These are phyloP conservation scores for Wickerhamiella cacticola DNA, from an alignment of 805 yeast species.

Conservation along the genomic window DNA sequence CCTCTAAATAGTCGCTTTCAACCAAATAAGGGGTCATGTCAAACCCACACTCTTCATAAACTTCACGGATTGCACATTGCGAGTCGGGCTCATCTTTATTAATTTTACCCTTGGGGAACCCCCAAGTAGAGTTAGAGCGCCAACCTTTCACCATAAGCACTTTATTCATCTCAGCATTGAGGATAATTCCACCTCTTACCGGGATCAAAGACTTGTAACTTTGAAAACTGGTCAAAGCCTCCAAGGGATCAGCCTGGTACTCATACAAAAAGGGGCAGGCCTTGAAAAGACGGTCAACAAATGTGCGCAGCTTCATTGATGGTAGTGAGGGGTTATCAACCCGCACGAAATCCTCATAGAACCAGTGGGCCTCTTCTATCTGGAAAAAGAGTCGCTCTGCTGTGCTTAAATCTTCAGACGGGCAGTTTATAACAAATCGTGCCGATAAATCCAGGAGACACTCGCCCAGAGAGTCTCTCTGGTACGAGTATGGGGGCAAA, in stretches of 20 bases:
- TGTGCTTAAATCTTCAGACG: slow-evolving; percentile 76
- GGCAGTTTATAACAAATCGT: slow-evolving; percentile 82
- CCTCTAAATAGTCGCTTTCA: slow-evolving; percentile 63
- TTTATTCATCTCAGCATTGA: slow-evolving; percentile 58
- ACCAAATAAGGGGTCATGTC: slow-evolving; percentile 59
- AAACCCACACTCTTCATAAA: slow-evolving; percentile 85
- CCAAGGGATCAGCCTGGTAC: slow-evolving; percentile 30
- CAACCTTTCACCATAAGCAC: slow-evolving; percentile 73
- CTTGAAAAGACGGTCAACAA: slow-evolving; percentile 67
- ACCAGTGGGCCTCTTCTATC: slow-evolving; percentile 98
- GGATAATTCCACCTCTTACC: slow-evolving; percentile 87
- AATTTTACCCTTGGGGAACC: slow-evolving; percentile 94
- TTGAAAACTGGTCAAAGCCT: slow-evolving; percentile 67
- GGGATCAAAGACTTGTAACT: slow-evolving; percentile 84
- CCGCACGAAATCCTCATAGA: slow-evolving; percentile 73
- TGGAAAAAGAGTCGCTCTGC: slow-evolving; percentile 78
- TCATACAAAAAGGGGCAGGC: slow-evolving; percentile 41
- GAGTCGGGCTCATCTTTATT: slow-evolving; percentile 84
- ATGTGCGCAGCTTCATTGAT: slow-evolving; percentile 58
- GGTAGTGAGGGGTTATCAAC: slow-evolving; percentile 67
- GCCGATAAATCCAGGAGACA: slow-evolving; percentile 55
- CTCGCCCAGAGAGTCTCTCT: slow-evolving; percentile 20
- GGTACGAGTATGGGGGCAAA: slow-evolving; percentile 15
- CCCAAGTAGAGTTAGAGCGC: slow-evolving; percentile 68
- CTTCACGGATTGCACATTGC: slow-evolving; percentile 85